These are phyloP conservation scores for Magnolia changhungtana DNA, from an alignment of 164 flowering plant genomes.

Conservation along the genomic window DNA sequence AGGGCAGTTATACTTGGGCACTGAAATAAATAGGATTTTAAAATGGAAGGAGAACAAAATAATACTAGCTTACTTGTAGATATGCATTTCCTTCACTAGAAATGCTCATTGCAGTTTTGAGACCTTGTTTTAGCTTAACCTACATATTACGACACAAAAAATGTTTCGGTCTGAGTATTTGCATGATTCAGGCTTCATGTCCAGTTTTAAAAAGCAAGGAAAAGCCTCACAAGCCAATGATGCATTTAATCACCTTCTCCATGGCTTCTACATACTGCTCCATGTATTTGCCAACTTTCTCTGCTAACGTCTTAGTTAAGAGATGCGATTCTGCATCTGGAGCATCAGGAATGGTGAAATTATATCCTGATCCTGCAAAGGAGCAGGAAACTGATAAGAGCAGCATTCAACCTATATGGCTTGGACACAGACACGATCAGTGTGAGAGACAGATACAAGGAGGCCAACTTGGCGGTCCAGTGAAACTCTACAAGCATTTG, in stretches of 20 bases:
- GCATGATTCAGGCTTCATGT: neutral
- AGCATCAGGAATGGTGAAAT: constrained; percentile 72
- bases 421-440: neutral
- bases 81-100: constrained; percentile 93
- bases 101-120: constrained; percentile 82
- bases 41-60: neutral
- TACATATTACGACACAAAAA: constrained; percentile 18
- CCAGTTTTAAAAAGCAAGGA: neutral
- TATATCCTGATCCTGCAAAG: constrained; percentile 43
- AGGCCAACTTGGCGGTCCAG: neutral
- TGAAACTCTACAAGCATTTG: neutral
- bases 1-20: neutral
- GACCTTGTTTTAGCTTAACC: constrained; percentile 95
- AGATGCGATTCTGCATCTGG: constrained; percentile 64
- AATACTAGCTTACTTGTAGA: constrained; percentile 60
- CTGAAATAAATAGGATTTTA: neutral
- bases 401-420: neutral
- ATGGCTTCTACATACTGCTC: constrained; percentile 81
- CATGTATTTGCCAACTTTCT: constrained; percentile 57
- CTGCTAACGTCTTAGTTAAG: constrained; percentile 55
- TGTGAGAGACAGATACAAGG: neutral
- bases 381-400: neutral
- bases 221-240: neutral
- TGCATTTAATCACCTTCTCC: constrained; percentile 71
- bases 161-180: neutral